Evolutionary conservation across 2,329 filamentous ascomycete species (phyloP).

Genomic region (Exophiala sideris): DNA sequence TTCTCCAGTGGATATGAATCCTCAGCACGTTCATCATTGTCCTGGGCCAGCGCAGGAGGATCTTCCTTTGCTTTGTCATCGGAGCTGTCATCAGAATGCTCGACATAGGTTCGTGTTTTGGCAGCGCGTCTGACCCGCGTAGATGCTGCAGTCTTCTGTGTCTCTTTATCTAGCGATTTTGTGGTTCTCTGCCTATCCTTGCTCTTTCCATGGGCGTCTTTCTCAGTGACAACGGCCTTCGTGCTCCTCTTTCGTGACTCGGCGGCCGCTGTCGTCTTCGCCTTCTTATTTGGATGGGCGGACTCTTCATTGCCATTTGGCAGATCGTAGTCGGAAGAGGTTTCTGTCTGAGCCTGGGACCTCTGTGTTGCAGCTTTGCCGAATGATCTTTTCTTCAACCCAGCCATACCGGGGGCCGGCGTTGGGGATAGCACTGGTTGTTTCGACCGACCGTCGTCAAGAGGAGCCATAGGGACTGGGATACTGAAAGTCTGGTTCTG

Average conservation of each 20-base stretch:
- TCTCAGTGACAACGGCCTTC: background rate
- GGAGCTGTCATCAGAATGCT: conserved; percentile 4
- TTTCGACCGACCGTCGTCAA: background rate
- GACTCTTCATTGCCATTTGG: conserved; percentile 7
- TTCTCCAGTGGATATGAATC: conserved; percentile 14
- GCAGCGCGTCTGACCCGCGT: conserved; percentile 10
- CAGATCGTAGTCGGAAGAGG: conserved; percentile 10
- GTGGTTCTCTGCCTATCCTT: background rate
- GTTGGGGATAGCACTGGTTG: background rate
- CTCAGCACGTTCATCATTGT: conserved; percentile 1
- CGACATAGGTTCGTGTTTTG: conserved; percentile 13
- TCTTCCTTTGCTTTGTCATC: conserved; percentile 1
- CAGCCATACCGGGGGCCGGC: background rate
- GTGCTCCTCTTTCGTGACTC: background rate
- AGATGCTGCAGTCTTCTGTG: conserved; percentile 9
- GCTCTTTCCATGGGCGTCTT: background rate
- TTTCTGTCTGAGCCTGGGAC: background rate
- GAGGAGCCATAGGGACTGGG: background rate
- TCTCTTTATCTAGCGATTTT: background rate
- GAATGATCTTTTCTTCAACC: conserved; percentile 12
- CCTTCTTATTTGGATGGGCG: conserved; percentile 5
- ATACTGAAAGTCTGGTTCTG: background rate
- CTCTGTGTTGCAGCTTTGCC: background rate
- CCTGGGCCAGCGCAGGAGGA: background rate
- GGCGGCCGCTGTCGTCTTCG: background rate